Evolutionary conservation across 202 grass and related monocot species (phyloP), one percentile per base, ranked within the genome.

Genomic region (Cymbopogon flexuosus): DNA sequence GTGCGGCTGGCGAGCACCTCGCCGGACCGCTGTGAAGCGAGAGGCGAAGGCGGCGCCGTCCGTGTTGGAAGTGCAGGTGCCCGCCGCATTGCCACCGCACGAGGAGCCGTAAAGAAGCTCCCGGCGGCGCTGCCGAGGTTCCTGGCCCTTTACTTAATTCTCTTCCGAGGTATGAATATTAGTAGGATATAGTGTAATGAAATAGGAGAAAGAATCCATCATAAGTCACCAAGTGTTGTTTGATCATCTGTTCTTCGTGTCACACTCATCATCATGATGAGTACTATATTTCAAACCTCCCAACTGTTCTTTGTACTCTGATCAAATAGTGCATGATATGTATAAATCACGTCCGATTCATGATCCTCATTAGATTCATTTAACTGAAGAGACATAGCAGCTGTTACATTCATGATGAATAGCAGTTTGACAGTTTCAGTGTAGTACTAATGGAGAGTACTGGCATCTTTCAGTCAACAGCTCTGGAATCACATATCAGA

Each of bases 71-170:
- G 46, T 68, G 59, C 62, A 56, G 49, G 46, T 68, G 59, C 62
- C 63, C 13, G 52, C 62, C 3, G 72, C 51, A 9, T 27, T 78
- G 75, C 77, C 85, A 1, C 70, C 24, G 51, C 88, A 67, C 3
- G 83, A 90, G 34, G 83, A 90, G 80, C 86, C 83, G 31, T 93
- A 83, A 93, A 12, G 19, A 35, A 33, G 34, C 13, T 39, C 58
- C 42, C 18, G 23, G 33, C 16, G n/a, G n/a, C n/a, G n/a, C 27
- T 27, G 34, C 40, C 27, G 76, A 81, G 71, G 82, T 85, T 77
- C 63, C 35, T 76, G 34, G 39, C 16, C 14, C 18, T 19, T 54
- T 8, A 54, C 49, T 21, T 10, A 2, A 1, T 19, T n/a, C 42
- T 13, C 8, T 42, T 3, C 49, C 27, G 21, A 40, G 23, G 27